These are phyloP conservation scores for Plectranthus barbatus DNA, from an alignment of 257 asterid species.

Conservation along the genomic window DNA sequence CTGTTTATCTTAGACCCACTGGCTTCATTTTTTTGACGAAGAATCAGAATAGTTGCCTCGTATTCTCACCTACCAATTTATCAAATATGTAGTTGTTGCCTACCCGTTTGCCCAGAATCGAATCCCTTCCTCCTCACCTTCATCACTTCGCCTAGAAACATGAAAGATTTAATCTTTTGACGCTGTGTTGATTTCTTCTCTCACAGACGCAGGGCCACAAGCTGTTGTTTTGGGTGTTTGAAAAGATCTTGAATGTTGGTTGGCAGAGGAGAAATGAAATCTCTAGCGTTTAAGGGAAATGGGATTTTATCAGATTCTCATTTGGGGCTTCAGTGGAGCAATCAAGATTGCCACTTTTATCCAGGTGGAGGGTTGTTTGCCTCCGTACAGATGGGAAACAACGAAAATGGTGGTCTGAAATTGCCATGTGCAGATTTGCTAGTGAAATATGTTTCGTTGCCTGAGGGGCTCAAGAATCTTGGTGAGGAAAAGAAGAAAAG, in stretches of 20 bases:
- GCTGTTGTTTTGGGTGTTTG: background rate
- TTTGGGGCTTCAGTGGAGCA: conserved; percentile 51
- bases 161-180: conserved; percentile 18
- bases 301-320: conserved; percentile 47
- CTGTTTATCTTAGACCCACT: conserved; percentile 8
- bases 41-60: conserved; percentile 3
- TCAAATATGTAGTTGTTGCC: conserved; percentile 31
- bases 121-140: conserved; percentile 14
- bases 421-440: conserved; percentile 58
- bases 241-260: conserved; percentile 31
- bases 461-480: conserved; percentile 46
- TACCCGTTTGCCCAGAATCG: conserved; percentile 28
- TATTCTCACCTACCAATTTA: conserved; percentile 13
- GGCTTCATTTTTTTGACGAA: background rate
- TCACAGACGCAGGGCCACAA: background rate
- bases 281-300: conserved; percentile 35
- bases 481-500: conserved; percentile 49
- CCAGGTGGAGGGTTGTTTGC: conserved; percentile 88
- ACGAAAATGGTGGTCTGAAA: conserved; percentile 53
- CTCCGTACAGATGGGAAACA: conserved; percentile 62
- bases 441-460: conserved; percentile 52
- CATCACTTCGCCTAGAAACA: conserved; percentile 20
- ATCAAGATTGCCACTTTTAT: conserved; percentile 43
- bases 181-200: background rate
- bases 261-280: conserved; percentile 28